phyloP scores from a whole-genome alignment of 495 filamentous ascomycete species.

The Tuber microsphaerosporum region DNA sequence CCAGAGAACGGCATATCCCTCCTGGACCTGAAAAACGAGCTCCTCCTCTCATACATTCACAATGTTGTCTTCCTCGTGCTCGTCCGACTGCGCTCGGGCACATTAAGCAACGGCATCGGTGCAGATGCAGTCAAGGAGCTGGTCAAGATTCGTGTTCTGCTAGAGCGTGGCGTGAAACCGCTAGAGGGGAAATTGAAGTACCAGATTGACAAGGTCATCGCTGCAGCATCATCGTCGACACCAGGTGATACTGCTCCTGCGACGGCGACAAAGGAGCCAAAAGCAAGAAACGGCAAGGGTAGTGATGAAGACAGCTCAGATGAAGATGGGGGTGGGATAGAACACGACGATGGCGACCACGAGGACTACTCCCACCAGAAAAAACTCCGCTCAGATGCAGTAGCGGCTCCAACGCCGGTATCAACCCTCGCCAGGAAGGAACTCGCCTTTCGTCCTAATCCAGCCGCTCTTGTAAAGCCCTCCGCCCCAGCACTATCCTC shows the following conservation, averaged over 20 bases:
- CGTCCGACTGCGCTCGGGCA: constrained; percentile 58
- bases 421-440: constrained; percentile 47
- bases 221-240: constrained; percentile 64
- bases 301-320: constrained; percentile 45
- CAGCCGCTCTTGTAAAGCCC: constrained; percentile 52
- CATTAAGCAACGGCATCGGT: constrained; percentile 43
- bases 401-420: constrained; percentile 8
- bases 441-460: constrained; percentile 62
- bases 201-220: constrained; percentile 82
- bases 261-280: constrained; percentile 39
- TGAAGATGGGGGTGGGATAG: constrained; percentile 42
- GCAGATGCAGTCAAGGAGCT: constrained; percentile 71
- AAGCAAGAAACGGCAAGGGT: constrained; percentile 37
- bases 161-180: constrained; percentile 83
- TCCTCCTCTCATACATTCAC: constrained; percentile 90
- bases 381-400: background rate
- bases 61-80: constrained; percentile 85
- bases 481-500: constrained; percentile 28
- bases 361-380: constrained; percentile 28
- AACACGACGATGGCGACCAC: constrained; percentile 45
- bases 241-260: constrained; percentile 42
- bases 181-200: constrained; percentile 80
- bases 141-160: constrained; percentile 73
- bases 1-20: constrained; percentile 85
- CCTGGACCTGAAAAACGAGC: constrained; percentile 87